Percentiles rank a stretch among this genome's conserved stretches.
phyloP scores from a whole-genome alignment of 1,284 basidiomycete genomes.

The Papiliotrema nemorosa region DNA sequence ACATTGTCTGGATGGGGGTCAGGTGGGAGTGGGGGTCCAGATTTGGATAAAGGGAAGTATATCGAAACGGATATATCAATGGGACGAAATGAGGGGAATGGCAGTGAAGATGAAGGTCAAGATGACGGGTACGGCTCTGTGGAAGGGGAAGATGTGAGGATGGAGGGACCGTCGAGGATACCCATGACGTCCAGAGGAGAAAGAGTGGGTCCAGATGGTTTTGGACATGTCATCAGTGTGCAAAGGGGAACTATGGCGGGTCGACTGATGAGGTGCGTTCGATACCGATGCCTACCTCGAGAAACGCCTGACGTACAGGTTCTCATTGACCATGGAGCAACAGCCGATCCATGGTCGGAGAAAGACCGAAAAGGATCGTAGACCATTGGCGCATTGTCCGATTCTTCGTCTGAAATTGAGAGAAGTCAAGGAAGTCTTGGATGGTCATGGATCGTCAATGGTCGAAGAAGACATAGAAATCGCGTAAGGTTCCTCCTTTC shows the following conservation, averaged over 20 bases:
- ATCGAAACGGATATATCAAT: not conserved
- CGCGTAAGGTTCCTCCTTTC: conserved; percentile 6
- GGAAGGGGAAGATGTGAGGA: too few species aligned
- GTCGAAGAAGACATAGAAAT: conserved; percentile 17
- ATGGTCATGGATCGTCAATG: not conserved
- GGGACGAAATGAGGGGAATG: too few species aligned
- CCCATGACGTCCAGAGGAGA: too few species aligned
- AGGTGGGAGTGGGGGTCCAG: not conserved
- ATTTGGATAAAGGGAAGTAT: not conserved
- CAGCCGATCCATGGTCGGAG: conserved; percentile 30
- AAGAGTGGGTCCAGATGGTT: not conserved
- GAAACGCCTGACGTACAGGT: conserved; percentile 10
- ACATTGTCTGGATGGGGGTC: not conserved
- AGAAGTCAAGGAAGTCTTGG: conserved; percentile 9
- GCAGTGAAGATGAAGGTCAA: too few species aligned
- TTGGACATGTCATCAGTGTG: conserved; percentile 4
- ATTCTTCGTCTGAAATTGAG: conserved; percentile 24
- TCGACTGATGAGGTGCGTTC: conserved; percentile 25
- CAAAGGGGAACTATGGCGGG: conserved; percentile 25
- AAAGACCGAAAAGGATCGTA: conserved; percentile 35
- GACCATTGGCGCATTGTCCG: conserved; percentile 31
- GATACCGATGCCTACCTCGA: too few species aligned
- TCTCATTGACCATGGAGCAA: conserved; percentile 26
- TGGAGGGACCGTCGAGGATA: too few species aligned
- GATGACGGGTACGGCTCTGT: too few species aligned